Conservation (phyloP, 1,284 basidiomycete species). For the Microbotryum violaceum region DNA sequence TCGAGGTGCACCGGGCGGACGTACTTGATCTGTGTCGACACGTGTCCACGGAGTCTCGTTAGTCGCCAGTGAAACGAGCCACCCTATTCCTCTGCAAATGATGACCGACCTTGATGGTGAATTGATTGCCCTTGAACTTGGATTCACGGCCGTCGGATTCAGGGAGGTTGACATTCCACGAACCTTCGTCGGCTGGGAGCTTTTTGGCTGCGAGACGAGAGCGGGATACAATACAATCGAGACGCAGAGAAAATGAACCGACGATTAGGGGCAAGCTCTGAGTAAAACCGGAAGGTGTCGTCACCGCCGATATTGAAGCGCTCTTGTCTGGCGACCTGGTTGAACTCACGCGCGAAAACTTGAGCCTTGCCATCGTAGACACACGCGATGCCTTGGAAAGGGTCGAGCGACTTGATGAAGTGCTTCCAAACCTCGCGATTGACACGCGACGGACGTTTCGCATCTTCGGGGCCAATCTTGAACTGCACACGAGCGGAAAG, state of each 20-base stretch:
- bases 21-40: background rate
- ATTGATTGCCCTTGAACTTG: no score
- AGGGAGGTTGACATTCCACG: slow-evolving; percentile 9
- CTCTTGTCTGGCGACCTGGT: no score
- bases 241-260: no score
- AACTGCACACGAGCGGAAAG: background rate
- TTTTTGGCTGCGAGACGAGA: background rate
- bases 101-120: no score
- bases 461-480: background rate
- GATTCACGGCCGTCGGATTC: slow-evolving; percentile 6
- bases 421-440: slow-evolving; percentile 7
- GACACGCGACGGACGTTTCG: background rate
- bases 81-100: no score
- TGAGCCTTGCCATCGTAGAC: background rate
- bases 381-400: background rate
- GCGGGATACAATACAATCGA: no score
- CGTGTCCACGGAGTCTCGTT: background rate
- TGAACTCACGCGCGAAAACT: slow-evolving; percentile 8
- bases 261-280: no score
- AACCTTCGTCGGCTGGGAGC: slow-evolving; percentile 9
- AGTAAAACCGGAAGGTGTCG: slow-evolving; percentile 1
- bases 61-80: background rate
- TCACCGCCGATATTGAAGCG: no score
- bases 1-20: slow-evolving; percentile 3
- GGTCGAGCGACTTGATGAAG: background rate